Evolutionary conservation across 1,284 basidiomycete genomes (phyloP).

Genomic region (Rhodotorula sp.): DNA sequence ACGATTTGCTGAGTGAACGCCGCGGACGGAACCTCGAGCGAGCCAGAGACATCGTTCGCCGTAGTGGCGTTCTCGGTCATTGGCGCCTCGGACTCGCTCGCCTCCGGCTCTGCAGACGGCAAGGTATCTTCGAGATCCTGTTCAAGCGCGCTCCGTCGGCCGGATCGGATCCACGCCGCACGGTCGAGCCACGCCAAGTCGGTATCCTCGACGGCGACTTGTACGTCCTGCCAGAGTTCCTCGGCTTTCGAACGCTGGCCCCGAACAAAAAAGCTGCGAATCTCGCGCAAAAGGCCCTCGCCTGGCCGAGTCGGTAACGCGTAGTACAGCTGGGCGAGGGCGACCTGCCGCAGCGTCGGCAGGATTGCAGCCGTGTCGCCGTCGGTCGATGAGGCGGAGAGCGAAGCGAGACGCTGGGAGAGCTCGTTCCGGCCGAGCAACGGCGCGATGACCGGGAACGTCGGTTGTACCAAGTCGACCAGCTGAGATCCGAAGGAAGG

Average conservation of each 20-base stretch:
- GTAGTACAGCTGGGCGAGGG: constrained; percentile 32
- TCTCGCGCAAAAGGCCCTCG: not conserved
- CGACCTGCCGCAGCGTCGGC: constrained; percentile 22
- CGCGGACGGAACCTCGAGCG: not conserved
- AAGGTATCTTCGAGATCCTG: not conserved
- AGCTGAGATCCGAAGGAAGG: constrained; percentile 10
- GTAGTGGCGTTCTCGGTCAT: too few species aligned
- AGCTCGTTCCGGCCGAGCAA: constrained; percentile 2
- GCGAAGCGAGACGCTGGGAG: not conserved
- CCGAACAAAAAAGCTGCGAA: constrained; percentile 2
- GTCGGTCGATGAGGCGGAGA: not conserved
- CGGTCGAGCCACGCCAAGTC: constrained; percentile 25
- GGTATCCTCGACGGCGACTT: constrained; percentile 17
- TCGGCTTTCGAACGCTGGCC: constrained; percentile 1
- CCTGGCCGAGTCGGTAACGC: not conserved
- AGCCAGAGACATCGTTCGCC: not conserved
- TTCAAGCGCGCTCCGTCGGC: not conserved
- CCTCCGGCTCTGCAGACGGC: not conserved
- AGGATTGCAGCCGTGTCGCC: not conserved
- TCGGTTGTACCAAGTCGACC: constrained; percentile 12
- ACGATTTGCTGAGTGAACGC: constrained; percentile 25
- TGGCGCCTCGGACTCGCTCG: too few species aligned
- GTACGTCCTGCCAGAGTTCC: constrained; percentile 24
- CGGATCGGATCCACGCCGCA: constrained; percentile 15
- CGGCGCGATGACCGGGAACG: constrained; percentile 5